Conservation (phyloP, 768 basidiomycete genomes). For the Hirschioporus abietinus region DNA sequence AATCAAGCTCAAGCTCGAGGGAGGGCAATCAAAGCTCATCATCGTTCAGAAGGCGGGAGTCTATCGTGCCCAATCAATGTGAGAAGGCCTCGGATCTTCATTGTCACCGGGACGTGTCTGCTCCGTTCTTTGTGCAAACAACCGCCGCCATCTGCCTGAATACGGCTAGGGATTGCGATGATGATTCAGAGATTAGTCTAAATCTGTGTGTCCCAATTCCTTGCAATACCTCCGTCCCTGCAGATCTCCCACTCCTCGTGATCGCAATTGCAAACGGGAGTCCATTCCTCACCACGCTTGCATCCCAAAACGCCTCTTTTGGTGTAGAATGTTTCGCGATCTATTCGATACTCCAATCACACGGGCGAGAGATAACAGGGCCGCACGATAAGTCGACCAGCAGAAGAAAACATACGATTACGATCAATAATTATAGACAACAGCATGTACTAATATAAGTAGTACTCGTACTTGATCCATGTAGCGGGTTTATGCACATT, state of each 20-base stretch:
- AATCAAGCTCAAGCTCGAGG: background rate
- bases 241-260: background rate
- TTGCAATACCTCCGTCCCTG: background rate
- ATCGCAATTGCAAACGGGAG: background rate
- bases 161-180: background rate
- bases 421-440: slow-evolving; percentile 1
- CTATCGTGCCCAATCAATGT: background rate
- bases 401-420: background rate
- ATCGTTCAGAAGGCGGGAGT: background rate
- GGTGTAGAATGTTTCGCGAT: background rate
- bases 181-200: slow-evolving; percentile 1
- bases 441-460: background rate
- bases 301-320: background rate
- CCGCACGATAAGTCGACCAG: background rate
- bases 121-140: background rate
- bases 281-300: background rate
- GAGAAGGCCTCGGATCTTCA: background rate
- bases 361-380: background rate
- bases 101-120: background rate
- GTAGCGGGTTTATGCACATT: background rate
- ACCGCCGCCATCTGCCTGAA: background rate
- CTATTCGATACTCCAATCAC: too few species aligned
- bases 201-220: background rate
- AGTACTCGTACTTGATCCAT: background rate
- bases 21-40: background rate